Evolutionary conservation across 441 rosid species (phyloP), one percentile per base, ranked within the genome.

Genomic region (Bruguiera hainesii): DNA sequence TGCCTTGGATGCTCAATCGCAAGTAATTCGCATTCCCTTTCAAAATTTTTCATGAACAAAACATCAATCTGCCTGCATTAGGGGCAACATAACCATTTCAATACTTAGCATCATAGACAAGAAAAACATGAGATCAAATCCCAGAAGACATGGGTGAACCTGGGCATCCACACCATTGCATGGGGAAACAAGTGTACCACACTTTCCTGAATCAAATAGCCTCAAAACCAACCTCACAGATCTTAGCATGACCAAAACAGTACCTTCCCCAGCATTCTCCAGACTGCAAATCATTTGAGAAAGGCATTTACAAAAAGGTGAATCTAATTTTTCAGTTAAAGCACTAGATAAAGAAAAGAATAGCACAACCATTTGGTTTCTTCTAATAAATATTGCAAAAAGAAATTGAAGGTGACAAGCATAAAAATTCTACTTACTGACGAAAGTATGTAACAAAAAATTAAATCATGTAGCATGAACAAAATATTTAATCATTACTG

Each of bases 251-350:
- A 97, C 90, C 71, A 95, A 78, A 76, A 84, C 84, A 73, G 95
- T 86, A 80, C 81, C 83, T 83, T 91, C 99, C 75, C 96, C 98
- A 63, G 98, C 91, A 91, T 91, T 92, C 80, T 95, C 97, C 75
- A 95, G 99, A 77, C 99, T 95, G 81, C 86, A 85, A 81, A 78
- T 66, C 19, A 65, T 70, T 58, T 70, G 9, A 70, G 37, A 79
- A 71, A 59, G 16, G 65, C 63, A 58, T 48, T 64, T 25, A 50
- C 11, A 39, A 69, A 39, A 25, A 55, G 29, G 60, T 37, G n/a
- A 50, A 71, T 64, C 13, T 33, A 13, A 49, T 23, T 6, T 55
- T 30, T 20, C 19, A 56, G 52, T 4, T 66, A 13, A 42, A 42
- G 48, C 16, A 11, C 1, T 42, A 42, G 16, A 11, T 42, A 42